A percentile compares a stretch with the other conserved stretches of the same genome.
Evolutionary conservation across 768 basidiomycete species (phyloP).

Genomic region (Pulveroboletus sp.): DNA sequence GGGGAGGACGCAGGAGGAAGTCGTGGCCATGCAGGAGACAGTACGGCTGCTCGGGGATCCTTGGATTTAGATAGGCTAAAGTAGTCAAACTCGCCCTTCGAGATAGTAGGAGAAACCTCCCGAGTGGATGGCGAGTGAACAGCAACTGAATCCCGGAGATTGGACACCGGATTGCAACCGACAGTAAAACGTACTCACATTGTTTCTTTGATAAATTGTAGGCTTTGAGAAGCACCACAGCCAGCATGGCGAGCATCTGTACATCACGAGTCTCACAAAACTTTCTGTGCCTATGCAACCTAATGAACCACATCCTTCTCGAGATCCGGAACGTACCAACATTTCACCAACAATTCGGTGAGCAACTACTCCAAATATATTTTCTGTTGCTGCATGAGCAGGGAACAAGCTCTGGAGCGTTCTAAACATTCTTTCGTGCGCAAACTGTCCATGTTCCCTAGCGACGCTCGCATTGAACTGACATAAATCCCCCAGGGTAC

Average conservation of each 20-base stretch:
- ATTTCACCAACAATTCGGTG: slow-evolving; percentile 41
- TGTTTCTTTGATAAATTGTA: slow-evolving; percentile 8
- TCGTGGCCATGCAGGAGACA: slow-evolving; percentile 52
- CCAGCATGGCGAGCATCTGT: slow-evolving; percentile 78
- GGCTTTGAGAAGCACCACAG: slow-evolving; percentile 60
- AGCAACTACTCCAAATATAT: slow-evolving; percentile 21
- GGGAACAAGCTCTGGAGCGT: slow-evolving; percentile 49
- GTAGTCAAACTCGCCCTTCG: slow-evolving; percentile 47
- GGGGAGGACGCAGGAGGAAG: slow-evolving; percentile 38
- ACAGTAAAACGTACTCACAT: slow-evolving; percentile 6
- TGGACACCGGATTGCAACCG: not conserved
- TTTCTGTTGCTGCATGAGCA: slow-evolving; percentile 21
- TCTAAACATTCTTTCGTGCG: slow-evolving; percentile 67
- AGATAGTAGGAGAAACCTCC: slow-evolving; percentile 11
- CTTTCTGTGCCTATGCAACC: slow-evolving; percentile 37
- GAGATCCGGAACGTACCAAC: slow-evolving; percentile 35
- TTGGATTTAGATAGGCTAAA: slow-evolving; percentile 43
- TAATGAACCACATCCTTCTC: not conserved
- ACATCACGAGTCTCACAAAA: slow-evolving; percentile 54
- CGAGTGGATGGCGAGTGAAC: slow-evolving; percentile 17
- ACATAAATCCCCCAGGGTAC: slow-evolving; percentile 46
- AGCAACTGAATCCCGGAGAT: not conserved
- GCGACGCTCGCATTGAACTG: slow-evolving; percentile 57
- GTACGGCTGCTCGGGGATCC: slow-evolving; percentile 36
- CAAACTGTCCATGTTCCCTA: slow-evolving; percentile 52